A percentile compares a stretch with the other conserved stretches of the same genome.
phyloP scores from a whole-genome alignment of 192 early-diverging fungal genomes.

The Rhizoclosmatium globosum region DNA sequence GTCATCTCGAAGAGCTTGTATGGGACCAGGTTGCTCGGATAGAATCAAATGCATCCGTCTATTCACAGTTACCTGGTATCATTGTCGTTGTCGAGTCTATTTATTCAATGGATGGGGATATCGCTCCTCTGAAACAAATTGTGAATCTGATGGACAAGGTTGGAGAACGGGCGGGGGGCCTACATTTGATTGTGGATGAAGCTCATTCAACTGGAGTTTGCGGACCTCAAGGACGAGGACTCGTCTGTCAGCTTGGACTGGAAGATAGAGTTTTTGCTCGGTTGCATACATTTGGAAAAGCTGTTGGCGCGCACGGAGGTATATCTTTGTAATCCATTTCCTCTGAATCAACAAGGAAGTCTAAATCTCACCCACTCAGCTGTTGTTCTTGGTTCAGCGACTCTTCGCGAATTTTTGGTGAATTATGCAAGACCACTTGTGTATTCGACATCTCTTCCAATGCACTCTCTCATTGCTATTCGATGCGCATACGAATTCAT shows the following conservation, averaged over 20 bases:
- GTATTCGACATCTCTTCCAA: conserved; percentile 80
- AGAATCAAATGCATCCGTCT: neutral
- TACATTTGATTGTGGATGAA: conserved; percentile 82
- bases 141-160: conserved; percentile 51
- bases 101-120: conserved; percentile 88
- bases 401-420: conserved; percentile 74
- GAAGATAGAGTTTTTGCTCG: conserved; percentile 75
- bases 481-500: conserved; percentile 72
- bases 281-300: conserved; percentile 87
- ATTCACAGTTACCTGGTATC: conserved; percentile 35
- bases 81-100: conserved; percentile 81
- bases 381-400: conserved; percentile 69
- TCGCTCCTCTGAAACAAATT: conserved; percentile 73
- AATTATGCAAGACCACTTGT: conserved; percentile 86
- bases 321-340: neutral
- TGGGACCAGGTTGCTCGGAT: conserved; percentile 27
- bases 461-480: conserved; percentile 71
- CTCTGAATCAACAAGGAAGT: neutral
- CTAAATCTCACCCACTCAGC: conserved; percentile 51
- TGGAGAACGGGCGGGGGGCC: conserved; percentile 52
- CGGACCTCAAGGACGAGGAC: conserved; percentile 72
- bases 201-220: conserved; percentile 84
- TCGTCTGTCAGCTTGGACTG: conserved; percentile 69
- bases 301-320: conserved; percentile 82
- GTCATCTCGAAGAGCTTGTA: conserved; percentile 52